These are phyloP conservation scores for Mrakia blollopis DNA, from an alignment of 768 basidiomycete species.

Conservation along the genomic window DNA sequence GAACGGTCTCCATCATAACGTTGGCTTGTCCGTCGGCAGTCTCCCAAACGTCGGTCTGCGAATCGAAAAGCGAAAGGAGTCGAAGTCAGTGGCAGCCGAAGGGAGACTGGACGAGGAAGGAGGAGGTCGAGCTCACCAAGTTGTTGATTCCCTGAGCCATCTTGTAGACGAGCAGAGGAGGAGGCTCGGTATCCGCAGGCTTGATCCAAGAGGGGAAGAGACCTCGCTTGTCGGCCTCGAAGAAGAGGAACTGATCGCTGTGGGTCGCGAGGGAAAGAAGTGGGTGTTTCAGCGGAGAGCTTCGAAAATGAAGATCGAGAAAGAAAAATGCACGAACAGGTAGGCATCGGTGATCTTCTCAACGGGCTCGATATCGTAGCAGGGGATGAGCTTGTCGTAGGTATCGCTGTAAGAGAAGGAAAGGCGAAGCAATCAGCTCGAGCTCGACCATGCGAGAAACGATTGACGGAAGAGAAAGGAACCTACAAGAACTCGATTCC, in stretches of 20 bases:
- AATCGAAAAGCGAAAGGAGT: neutral
- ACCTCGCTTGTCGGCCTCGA: conserved; percentile 97
- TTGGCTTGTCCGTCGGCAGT: conserved; percentile 96
- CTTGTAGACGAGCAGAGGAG: conserved; percentile 94
- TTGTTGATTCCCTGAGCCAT: conserved; percentile 95
- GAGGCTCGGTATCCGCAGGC: conserved; percentile 94
- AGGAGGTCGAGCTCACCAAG: conserved; percentile 43
- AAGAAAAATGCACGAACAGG: conserved; percentile 52
- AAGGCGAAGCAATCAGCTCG: neutral
- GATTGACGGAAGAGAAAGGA: neutral
- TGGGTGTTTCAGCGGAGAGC: neutral
- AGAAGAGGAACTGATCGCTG: conserved; percentile 90
- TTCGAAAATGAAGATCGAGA: neutral
- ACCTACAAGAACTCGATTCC: conserved; percentile 59
- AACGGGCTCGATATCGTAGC: conserved; percentile 98
- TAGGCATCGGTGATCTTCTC: conserved; percentile 98
- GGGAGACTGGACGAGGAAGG: neutral
- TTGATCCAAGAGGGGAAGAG: conserved; percentile 99
- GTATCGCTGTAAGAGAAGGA: conserved; percentile 80
- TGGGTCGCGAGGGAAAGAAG: neutral
- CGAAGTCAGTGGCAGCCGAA: no score
- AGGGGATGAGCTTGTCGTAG: conserved; percentile 95
- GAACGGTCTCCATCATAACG: conserved; percentile 97
- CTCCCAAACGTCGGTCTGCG: conserved; percentile 87
- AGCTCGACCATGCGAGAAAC: neutral